Conservation (phyloP, 1,139 yeast species). For the Pichia sp. region DNA sequence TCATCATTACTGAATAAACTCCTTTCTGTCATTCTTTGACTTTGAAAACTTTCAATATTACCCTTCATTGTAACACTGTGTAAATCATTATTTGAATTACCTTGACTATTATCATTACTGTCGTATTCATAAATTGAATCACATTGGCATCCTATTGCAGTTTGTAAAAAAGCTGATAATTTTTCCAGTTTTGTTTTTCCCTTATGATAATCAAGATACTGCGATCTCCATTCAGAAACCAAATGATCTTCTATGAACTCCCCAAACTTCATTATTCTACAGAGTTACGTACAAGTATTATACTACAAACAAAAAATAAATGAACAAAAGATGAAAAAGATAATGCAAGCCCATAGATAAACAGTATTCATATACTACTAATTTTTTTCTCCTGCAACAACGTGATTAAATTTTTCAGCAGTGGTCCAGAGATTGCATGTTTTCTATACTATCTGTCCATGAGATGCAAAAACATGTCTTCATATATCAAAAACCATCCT, state of each 20-base stretch:
- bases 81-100: neutral
- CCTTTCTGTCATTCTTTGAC: neutral
- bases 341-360: neutral
- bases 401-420: too few species aligned
- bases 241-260: conserved; percentile 50
- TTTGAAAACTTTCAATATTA: neutral
- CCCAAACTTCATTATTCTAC: conserved; percentile 47
- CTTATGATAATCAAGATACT: conserved; percentile 67
- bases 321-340: too few species aligned
- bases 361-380: too few species aligned
- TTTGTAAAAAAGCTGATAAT: conserved; percentile 19
- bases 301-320: too few species aligned
- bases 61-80: neutral
- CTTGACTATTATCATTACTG: neutral
- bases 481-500: too few species aligned
- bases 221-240: conserved; percentile 83
- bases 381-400: too few species aligned
- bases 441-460: too few species aligned
- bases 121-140: neutral
- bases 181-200: conserved; percentile 54
- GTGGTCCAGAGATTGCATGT: too few species aligned
- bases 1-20: too few species aligned
- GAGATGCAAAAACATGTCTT: too few species aligned
- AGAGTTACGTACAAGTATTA: neutral
- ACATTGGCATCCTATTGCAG: conserved; percentile 19